These are phyloP conservation scores for Beauveria asiatica DNA, from an alignment of 2,329 filamentous ascomycete species.

Conservation along the genomic window DNA sequence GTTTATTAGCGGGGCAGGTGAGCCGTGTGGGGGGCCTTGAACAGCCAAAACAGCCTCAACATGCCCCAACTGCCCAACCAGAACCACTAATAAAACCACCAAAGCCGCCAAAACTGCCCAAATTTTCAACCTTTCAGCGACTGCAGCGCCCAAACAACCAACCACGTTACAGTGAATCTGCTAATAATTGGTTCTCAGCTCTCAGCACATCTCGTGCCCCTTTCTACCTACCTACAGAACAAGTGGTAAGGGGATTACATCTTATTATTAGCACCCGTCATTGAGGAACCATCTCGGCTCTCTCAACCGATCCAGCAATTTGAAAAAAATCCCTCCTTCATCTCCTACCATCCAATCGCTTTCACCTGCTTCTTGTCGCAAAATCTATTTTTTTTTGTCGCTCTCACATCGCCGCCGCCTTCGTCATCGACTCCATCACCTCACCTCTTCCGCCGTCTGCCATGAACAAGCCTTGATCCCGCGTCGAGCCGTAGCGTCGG, in stretches of 20 bases:
- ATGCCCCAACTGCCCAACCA: not conserved
- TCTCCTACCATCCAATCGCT: not conserved
- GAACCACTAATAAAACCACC: not conserved
- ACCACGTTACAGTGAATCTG: not conserved
- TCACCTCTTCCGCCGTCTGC: not conserved
- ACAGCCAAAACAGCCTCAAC: not conserved
- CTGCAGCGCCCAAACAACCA: not conserved
- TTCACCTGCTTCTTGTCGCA: no score
- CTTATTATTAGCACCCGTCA: not conserved
- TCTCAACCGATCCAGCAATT: conserved; percentile 2
- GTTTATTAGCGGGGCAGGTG: not conserved
- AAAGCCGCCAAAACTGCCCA: not conserved
- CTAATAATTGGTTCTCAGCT: not conserved
- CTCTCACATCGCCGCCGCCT: not conserved
- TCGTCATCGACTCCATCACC: not conserved
- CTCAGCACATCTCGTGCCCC: not conserved
- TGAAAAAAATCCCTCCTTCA: not conserved
- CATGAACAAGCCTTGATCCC: conserved; percentile 1
- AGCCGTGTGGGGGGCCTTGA: no score
- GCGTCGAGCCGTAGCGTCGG: conserved; percentile 11
- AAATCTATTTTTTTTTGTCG: not conserved
- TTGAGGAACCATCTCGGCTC: not conserved
- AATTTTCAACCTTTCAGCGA: not conserved
- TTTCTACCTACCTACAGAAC: not conserved
- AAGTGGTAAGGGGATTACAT: not conserved